These are phyloP conservation scores for Oenanthe javanica DNA, from an alignment of 140 eudicot species.

Conservation along the genomic window DNA sequence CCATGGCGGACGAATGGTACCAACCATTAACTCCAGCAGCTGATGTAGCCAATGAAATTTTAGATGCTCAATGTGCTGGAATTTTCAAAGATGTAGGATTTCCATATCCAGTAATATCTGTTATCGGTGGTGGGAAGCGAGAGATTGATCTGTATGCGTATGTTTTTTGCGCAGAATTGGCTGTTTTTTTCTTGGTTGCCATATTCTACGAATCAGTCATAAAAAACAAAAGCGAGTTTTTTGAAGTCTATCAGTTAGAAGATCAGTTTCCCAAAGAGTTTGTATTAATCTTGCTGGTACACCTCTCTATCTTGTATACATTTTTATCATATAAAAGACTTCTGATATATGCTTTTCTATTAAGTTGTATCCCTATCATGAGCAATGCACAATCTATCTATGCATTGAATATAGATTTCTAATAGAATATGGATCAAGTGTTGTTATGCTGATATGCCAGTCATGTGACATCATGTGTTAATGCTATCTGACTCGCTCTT, in stretches of 20 bases:
- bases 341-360: background rate
- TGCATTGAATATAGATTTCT: background rate
- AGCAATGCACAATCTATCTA: background rate
- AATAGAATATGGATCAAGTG: background rate
- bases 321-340: background rate
- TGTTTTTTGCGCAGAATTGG: conserved; percentile 57
- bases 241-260: conserved; percentile 69
- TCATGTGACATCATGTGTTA: background rate
- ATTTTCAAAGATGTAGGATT: conserved; percentile 42
- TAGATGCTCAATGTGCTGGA: conserved; percentile 32
- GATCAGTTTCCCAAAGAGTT: conserved; percentile 74
- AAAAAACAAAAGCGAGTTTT: conserved; percentile 56
- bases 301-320: conserved; percentile 1
- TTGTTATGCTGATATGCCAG: background rate
- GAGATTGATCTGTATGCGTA: conserved; percentile 69
- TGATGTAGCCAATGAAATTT: conserved; percentile 62
- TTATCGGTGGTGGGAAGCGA: conserved; percentile 63
- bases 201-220: conserved; percentile 61
- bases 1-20: conserved; percentile 36
- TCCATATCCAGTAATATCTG: conserved; percentile 45
- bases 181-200: conserved; percentile 53
- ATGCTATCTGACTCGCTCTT: background rate
- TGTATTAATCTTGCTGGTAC: conserved; percentile 54
- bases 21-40: conserved; percentile 68
- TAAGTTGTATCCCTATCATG: background rate